Evolutionary conservation across 2,329 filamentous ascomycete genomes (phyloP), one percentile per base, ranked within the genome.

Genomic region (Penicillium griseofulvum): DNA sequence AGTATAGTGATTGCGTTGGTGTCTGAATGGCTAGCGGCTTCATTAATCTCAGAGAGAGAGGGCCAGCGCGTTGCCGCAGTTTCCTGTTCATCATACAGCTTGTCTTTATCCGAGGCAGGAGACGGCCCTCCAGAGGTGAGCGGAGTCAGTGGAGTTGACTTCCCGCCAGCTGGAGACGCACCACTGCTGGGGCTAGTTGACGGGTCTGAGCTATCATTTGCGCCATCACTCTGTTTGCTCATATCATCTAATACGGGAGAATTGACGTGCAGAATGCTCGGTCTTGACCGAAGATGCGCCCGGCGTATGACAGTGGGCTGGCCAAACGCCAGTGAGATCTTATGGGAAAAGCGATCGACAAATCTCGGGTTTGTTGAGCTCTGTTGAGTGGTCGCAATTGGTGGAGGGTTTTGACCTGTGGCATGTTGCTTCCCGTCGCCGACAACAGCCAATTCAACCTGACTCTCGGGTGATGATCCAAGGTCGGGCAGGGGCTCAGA

Each of bases 251-350:
- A 24, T 5, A 51, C 49, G 2, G 62, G 59, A 34, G 58, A 61
- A 6, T 67, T 59, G 16, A 61, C 50, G 31, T 60, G 62, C 26
- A 60, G 61, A 44, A 75, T 65, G 36, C 61, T 72, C 4, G 71
- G 71, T 39, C 74, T 70, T 5, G 65, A 60, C 19, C 68, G 68
- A 7, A 73, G 59, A 52, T 70, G 67, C 2, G 68, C 61, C 48
- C 74, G 73, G 47, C 66, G 74, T 44, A 77, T 73, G 7, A 78
- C 70, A 6, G 75, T 78, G 19, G 72, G 67, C 34, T 71, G 67
- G 2, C 71, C 71, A 59, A 77, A 75, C 6, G 72, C 67, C 26
- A 67, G 66, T 3, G 74, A 75, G 19, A 77, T 49, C 54, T 67
- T 75, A 36, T 67, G 68, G 1, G 75, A 72, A 11, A 77, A 54